Percentiles rank a stretch among this genome's conserved stretches.
phyloP scores from a whole-genome alignment of 2,329 filamentous ascomycete species.

The Botrytis elliptica region DNA sequence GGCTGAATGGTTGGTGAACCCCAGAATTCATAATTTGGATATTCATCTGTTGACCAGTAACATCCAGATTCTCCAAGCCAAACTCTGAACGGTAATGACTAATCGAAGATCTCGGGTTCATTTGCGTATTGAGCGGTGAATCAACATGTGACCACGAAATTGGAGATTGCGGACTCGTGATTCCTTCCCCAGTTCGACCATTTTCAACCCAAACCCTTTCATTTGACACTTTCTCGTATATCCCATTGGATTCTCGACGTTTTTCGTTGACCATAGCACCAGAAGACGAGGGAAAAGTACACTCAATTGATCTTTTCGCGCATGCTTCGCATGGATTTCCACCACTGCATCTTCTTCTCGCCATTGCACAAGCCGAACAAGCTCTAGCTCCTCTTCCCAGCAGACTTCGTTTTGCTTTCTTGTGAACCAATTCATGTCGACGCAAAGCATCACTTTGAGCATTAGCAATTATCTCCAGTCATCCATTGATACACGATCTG shows the following conservation, averaged over 20 bases:
- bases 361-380: conserved; percentile 7
- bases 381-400: conserved; percentile 14
- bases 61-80: not conserved
- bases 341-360: conserved; percentile 12
- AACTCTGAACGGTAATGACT: not conserved
- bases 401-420: conserved; percentile 1
- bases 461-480: not conserved
- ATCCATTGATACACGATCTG: not conserved
- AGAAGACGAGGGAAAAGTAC: not conserved
- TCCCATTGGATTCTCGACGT: not conserved
- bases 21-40: not conserved
- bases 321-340: not conserved
- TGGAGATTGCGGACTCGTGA: not conserved
- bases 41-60: not conserved
- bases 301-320: not conserved
- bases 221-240: not conserved
- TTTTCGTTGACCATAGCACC: not conserved
- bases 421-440: conserved; percentile 15
- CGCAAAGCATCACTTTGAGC: conserved; percentile 4
- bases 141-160: not conserved
- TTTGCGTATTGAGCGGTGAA: not conserved
- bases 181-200: not conserved
- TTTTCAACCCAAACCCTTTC: not conserved
- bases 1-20: not conserved
- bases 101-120: not conserved